phyloP scores from a whole-genome alignment of 2,329 filamentous ascomycete species.

The Periconia sp. region DNA sequence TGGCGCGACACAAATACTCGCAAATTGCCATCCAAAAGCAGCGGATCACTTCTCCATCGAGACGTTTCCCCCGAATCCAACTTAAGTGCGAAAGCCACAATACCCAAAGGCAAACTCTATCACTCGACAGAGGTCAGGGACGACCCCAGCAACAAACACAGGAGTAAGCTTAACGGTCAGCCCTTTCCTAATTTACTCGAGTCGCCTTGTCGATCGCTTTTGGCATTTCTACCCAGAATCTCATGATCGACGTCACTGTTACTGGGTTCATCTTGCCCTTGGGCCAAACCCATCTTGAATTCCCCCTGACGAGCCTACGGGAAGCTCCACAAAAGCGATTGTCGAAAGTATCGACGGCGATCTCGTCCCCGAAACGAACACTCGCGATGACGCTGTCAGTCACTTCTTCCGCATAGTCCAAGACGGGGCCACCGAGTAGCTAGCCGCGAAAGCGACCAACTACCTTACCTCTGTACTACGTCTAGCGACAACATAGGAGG shows the following conservation, averaged over 20 bases:
- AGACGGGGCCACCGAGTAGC: not conserved
- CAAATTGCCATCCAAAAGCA: constrained; percentile 4
- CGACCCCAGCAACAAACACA: constrained; percentile 14
- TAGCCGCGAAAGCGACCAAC: too few species aligned
- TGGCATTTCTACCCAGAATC: constrained; percentile 27
- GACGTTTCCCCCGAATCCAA: constrained; percentile 22
- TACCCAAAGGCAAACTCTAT: constrained; percentile 2
- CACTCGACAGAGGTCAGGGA: constrained; percentile 13
- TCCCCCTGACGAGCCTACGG: constrained; percentile 14
- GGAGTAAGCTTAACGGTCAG: constrained; percentile 16
- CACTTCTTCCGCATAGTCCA: constrained; percentile 2
- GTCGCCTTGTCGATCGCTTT: constrained; percentile 13
- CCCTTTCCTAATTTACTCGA: constrained; percentile 17
- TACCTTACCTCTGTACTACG: too few species aligned
- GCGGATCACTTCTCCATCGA: constrained; percentile 24
- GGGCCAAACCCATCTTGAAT: constrained; percentile 16
- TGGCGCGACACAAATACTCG: constrained; percentile 11
- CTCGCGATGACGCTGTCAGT: constrained; percentile 29
- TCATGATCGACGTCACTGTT: constrained; percentile 32
- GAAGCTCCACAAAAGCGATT: constrained; percentile 8
- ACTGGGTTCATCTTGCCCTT: constrained; percentile 7
- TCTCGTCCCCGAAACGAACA: constrained; percentile 12
- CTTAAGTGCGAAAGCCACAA: constrained; percentile 6
- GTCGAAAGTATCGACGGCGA: constrained; percentile 21
- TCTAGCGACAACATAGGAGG: too few species aligned